Base-by-base conservation (phyloP, 176 grass and related monocot species). In the Oryza officinalis region DNA sequence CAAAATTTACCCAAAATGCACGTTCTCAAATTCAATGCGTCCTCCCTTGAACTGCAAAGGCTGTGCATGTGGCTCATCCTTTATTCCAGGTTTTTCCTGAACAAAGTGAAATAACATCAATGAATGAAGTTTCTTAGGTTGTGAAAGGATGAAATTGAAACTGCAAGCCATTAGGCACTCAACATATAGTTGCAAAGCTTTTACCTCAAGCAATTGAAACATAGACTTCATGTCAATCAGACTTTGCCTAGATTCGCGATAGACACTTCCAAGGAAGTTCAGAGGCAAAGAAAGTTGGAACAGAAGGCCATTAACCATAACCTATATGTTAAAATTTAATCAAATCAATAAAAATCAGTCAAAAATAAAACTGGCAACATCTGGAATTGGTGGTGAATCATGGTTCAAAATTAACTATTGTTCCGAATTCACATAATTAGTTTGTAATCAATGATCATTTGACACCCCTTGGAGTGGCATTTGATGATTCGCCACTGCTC, bases 221-320 rank as follows among this genome's bases (percentile, higher is more conserved):
- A 98, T 94, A 50, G 91, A 89, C 60, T 98, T 95, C 96, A 98
- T 92, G 86, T 98, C 96, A 81, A 98, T 94, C 65, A 98, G 88
- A 78, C 96, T 98, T 85, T 98, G 96, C 85, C 96, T 95, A 87
- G 93, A 88, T 86, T 98, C 96, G 87, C 96, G 85, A 65, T 98
- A 98, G 73, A 95, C 96, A 85, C 96, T 96, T 80, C 96, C 96
- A 88, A 98, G 96, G 74, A 98, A 98, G 81, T 98, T 98, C 50
- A 98, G 91, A 70, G 96, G 96, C 52, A 95, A 72, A 71, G 96
- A 98, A 72, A 98, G 91, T 85, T 98, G 96, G 87, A 98, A 98
- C 37, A 98, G 87, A 85, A 98, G 96, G 38, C 96, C 96, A 92
- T 98, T 98, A 50, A 98, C 96, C 96, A 98, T 98, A 69, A 98